Conservation (phyloP, 106 monocot genomes). For the Dendrobium nobile region DNA sequence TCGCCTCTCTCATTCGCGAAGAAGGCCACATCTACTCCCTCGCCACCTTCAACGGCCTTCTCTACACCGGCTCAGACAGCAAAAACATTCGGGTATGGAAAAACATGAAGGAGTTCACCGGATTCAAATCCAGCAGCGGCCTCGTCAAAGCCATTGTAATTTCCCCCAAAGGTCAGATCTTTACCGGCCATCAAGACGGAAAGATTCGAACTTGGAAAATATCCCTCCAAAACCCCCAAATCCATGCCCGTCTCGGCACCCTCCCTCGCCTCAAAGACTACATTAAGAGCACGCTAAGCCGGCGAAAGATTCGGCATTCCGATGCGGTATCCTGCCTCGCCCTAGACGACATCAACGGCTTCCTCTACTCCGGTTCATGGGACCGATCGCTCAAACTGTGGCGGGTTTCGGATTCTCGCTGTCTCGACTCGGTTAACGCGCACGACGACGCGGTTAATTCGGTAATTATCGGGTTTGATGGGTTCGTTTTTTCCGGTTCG, state of each 20-base stretch:
- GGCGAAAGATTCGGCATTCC: constrained; percentile 31
- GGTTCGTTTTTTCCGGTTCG: constrained; percentile 59
- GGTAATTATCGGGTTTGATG: constrained; percentile 28
- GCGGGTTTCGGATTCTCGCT: constrained; percentile 47
- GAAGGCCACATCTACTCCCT: constrained; percentile 78
- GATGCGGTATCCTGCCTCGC: constrained; percentile 53
- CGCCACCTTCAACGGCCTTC: constrained; percentile 31
- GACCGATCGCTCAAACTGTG: constrained; percentile 67
- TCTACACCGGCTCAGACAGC: constrained; percentile 76
- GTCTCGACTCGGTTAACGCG: constrained; percentile 47
- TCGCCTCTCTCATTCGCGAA: constrained; percentile 47
- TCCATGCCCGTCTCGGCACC: constrained; percentile 23
- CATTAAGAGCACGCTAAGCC: constrained; percentile 31
- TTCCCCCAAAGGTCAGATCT: constrained; percentile 35
- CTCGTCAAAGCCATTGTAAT: constrained; percentile 63
- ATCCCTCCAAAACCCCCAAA: constrained; percentile 18
- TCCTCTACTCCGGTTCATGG: constrained; percentile 72
- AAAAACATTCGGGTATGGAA: constrained; percentile 66
- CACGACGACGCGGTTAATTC: constrained; percentile 65
- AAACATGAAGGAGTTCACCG: constrained; percentile 30
- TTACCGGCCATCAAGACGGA: constrained; percentile 68
- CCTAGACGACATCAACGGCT: constrained; percentile 31
- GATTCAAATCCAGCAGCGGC: constrained; percentile 53
- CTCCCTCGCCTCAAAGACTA: constrained; percentile 42
- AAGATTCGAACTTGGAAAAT: constrained; percentile 49